These are phyloP conservation scores for Picochlorum costavermella DNA, from an alignment of 139 green algal genomes.

Conservation along the genomic window DNA sequence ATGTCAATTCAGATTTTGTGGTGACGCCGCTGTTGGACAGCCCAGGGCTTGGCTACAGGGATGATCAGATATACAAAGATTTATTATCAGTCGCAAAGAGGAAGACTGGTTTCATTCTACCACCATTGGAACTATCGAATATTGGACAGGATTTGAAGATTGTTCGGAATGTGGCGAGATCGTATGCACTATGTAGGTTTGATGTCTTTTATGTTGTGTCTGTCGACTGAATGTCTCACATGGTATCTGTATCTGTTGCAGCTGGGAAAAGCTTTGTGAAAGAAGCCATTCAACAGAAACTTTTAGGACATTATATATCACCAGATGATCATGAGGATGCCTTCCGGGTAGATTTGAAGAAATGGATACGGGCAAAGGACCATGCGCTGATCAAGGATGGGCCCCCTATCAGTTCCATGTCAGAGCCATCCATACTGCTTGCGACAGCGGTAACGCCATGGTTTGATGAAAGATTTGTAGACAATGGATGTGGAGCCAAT, in stretches of 20 bases:
- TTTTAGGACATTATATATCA: not conserved
- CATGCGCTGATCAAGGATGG: not conserved
- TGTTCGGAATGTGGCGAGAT: not conserved
- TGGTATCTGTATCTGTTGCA: not conserved
- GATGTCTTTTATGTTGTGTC: too few relatives aligned
- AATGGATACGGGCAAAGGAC: not conserved
- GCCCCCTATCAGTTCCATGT: not conserved
- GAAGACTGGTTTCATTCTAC: not conserved
- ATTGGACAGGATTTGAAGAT: constrained; percentile 8
- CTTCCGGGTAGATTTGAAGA: not conserved
- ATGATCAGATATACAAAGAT: not conserved
- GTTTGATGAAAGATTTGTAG: constrained; percentile 14
- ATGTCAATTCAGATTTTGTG: constrained; percentile 10
- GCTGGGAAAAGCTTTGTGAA: not conserved
- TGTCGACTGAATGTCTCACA: too few relatives aligned
- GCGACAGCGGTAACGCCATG: not conserved
- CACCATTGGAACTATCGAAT: constrained; percentile 2
- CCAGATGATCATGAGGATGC: not conserved
- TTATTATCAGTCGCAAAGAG: constrained; percentile 1
- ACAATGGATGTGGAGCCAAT: constrained; percentile 1
- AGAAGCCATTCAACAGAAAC: not conserved
- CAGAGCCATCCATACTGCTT: constrained; percentile 4
- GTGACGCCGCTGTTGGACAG: constrained; percentile 3
- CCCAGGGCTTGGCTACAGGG: constrained; percentile 1
- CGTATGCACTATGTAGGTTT: constrained; percentile 1